These are phyloP conservation scores for Rosa lucieae DNA, from an alignment of 306 rosid species.

Conservation along the genomic window DNA sequence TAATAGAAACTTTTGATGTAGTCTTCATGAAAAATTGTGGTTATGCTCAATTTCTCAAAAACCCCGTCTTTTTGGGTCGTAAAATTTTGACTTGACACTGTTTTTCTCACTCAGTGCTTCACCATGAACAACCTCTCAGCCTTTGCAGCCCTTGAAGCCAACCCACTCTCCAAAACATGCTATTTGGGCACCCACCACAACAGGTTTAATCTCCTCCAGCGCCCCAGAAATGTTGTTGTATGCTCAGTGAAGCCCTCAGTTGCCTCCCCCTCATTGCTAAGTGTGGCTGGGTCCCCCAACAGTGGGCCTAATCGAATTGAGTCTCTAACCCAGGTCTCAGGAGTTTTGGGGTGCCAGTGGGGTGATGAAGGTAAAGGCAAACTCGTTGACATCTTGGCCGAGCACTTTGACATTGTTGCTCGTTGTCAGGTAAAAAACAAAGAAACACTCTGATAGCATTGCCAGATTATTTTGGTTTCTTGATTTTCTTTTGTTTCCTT, in stretches of 20 bases:
- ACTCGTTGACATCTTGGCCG: constrained; percentile 85
- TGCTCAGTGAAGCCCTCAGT: constrained; percentile 52
- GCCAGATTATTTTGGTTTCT: constrained; percentile 1
- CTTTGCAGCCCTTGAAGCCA: constrained; percentile 45
- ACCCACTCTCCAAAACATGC: constrained; percentile 38
- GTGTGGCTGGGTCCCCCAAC: constrained; percentile 43
- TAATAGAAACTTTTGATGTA: not conserved
- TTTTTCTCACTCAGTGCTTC: not conserved
- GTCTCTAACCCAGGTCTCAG: constrained; percentile 78
- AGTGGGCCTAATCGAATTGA: constrained; percentile 47
- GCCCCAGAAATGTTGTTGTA: constrained; percentile 29
- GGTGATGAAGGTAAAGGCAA: constrained; percentile 99
- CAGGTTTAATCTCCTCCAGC: constrained; percentile 6
- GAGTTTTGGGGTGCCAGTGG: constrained; percentile 93
- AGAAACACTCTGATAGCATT: not conserved
- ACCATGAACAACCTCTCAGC: constrained; percentile 65
- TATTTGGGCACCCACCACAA: constrained; percentile 17
- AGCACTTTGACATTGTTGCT: constrained; percentile 88
- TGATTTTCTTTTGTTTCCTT: not conserved
- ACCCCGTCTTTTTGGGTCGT: not conserved
- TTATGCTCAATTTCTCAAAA: not conserved
- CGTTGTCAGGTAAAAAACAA: constrained; percentile 75
- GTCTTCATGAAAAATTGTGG: not conserved
- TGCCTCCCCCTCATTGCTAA: constrained; percentile 46
- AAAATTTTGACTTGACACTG: not conserved